Base-by-base conservation (phyloP, 805 yeast genomes). In the Hanseniaspora nectarophila region DNA sequence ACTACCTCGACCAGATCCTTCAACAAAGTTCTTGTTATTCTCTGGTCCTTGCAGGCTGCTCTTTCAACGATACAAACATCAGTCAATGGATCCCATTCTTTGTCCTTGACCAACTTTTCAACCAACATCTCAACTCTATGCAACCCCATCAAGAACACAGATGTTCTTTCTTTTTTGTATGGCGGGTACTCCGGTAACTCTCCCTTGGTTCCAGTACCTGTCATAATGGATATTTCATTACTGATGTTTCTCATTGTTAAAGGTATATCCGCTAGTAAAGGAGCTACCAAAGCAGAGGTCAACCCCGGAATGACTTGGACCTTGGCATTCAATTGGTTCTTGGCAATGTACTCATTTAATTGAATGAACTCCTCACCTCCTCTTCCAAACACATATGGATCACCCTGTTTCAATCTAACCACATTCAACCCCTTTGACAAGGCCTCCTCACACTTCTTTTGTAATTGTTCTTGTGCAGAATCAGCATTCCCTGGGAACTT, bases 401-500 rank as follows among this genome's bases (percentile, higher is more conserved):
- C 97, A 32, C 97, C 97, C 67, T 90, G 97, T 65, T 90, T 90
- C 58, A 90, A 73, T 54, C 97, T 73, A 2, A 90, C 94, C 1
- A 90, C 95, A 53, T 77, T 78, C 60, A 77, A 73, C 15, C 96
- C 96, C 48, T 73, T 65, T 26, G 70, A 57, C 24, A 87, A 64
- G 0, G 80, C 82, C 32, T 73, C 74, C 16, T 90, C 67, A 0
- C 95, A 97, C 57, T 81, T 64, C n/a, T 73, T 70, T 32, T 87
- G 68, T 42, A 90, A 72, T 65, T 90, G 95, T 55, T 83, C 75
- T 66, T 90, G 97, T 0, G 97, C 97, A 45, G 76, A 75, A 61
- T 88, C 96, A 1, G 97, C 97, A 63, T 90, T 90, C 1, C 97
- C 97, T 2, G 97, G 97, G 68, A 88, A 90, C 65, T 90, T 90